Base-by-base conservation (phyloP, 1,284 basidiomycete species). In the Ustilago sp. region DNA sequence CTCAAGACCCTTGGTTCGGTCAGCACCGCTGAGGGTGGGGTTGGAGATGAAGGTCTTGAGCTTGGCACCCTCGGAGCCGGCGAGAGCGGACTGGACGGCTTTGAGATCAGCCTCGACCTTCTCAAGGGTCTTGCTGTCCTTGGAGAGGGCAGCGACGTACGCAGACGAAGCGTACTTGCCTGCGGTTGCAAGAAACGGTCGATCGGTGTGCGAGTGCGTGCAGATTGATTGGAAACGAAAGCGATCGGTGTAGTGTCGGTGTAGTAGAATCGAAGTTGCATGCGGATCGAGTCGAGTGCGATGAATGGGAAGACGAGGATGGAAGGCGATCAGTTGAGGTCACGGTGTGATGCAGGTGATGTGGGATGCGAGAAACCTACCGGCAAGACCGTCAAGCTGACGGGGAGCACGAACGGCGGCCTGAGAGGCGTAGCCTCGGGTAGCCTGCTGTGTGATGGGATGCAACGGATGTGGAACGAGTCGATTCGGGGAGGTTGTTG, bases 151-250 rank as follows among this genome's bases (percentile, higher is more conserved):
- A 62, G 96, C 96, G 61, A 92, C 91, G 88, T 93, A 99, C 77
- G 93, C 90, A 34, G 97, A 96, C 69, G 93, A 92, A 75, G 97
- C 96, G 88, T 99, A 99, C 88, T 98, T 98, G 87, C 90, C 88
- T 53, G 93, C n/a, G 19, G 93, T 78, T 71, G 13, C 23, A 36
- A 17, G 43, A 6, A 35, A 15, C 35, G 15, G 36, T 15, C 5
- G 13, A 45, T 5, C 8, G 32, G 47, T 17, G 19, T 53, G 47
- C 11, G 15, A 53, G 15, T 28, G 58, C 38, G 17, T 45, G 55
- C 17, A 8, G 34, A 54, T 38, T 19, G 28, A 23, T 38, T 11
- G 53, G 36, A 8, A 13, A 43, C 31, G 17, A 39, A 32, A 12
- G 32, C 23, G 15, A 17, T 8, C 15, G 31, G 8, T 52, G 32